Base-by-base conservation (phyloP, 805 yeast genomes). In the Barnettozyma sp. region DNA sequence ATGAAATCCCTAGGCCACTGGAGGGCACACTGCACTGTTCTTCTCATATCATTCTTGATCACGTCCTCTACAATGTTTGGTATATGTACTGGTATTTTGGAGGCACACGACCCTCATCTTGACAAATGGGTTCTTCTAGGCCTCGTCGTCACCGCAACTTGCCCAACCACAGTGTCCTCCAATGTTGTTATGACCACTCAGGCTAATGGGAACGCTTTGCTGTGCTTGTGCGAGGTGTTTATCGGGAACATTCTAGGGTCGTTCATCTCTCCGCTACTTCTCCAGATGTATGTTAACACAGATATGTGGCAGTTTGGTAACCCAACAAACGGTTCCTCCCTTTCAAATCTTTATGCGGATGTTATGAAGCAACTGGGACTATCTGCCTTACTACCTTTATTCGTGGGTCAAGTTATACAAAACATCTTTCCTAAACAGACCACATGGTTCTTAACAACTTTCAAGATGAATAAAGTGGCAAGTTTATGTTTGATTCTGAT, bases 91-190 rank as follows among this genome's bases (percentile, higher is more conserved):
- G 94, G 82, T 0, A 76, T 85, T 20, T 68, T 70, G 43, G 64
- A 63, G 4, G 74, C 92, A 0, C 41, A 71, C 41, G 69, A 82
- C 50, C 56, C 62, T 1, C 54, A 62, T n/a, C 82, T 86, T 24
- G 79, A 78, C 46, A 68, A 72, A 22, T 85, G 92, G 85, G 70
- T 85, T 46, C 62, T 87, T 16, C 82, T 82, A 11, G 96, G 96
- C 1, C 58, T 87, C 40, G 73, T 87, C 14, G 81, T 85, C 30
- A 82, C 95, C 2, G 83, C 84, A 21, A 73, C 90, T 10, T 83
- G 94, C 56, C 96, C 96, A 20, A 87, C 96, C 7, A 87, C 96
- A 0, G 94, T 87, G 14, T 76, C 88, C 0, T 85, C 95, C 2
- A 87, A 87, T 54, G 95, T 87, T 20, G 88, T 87, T 20, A 87